Evolutionary conservation across 192 early-diverging fungal genomes (phyloP), one percentile per base, ranked within the genome.

Genomic region (Tieghemiomyces parasiticus): DNA sequence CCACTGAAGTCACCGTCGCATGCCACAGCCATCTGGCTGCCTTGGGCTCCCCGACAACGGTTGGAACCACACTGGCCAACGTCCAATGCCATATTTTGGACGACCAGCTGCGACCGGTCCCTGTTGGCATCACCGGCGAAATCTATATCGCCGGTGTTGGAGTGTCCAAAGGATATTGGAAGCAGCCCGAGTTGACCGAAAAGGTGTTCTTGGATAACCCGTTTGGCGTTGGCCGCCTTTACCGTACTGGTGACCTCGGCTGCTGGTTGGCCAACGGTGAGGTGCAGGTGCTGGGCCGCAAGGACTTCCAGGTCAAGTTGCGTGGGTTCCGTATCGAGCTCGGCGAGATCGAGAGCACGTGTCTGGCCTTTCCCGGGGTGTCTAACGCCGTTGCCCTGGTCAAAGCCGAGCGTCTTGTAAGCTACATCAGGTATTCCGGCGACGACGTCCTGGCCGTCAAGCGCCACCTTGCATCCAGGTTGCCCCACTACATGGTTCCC

Each of bases 281-380:
- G 25, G 22, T 73, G 1, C 56, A 61, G 1, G 60, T 29, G 31
- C 16, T 78, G 0, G 67, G 67, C 3, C 65, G 71, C 2, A 61
- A 53, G 13, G 71, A 73, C 31, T 16, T 62, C 25, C 65, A 67
- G 56, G 62, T 73, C 62, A 71, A 71, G 54, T 61, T 73, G 32
- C 59, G 68, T 32, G 71, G 71, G 0, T 66, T 46, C 56, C 61
- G 71, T 16, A 58, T 73, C 12, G 67, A 73, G 35, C 61, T 67
- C 1, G 61, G 60, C 3, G 71, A 73, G 60, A 60, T 73, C 2
- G 65, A 66, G 42, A 32, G 49, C 26, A 22, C 58, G 1, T 35
- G 68, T 9, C 33, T 35, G 1, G 32, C 46, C 13, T 49, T 64
- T 46, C 54, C 52, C 2, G 30, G 28, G 12, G 68, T 78, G 14